Conservation (phyloP, 2,329 filamentous ascomycete genomes). For the Trichoderma sp. region DNA sequence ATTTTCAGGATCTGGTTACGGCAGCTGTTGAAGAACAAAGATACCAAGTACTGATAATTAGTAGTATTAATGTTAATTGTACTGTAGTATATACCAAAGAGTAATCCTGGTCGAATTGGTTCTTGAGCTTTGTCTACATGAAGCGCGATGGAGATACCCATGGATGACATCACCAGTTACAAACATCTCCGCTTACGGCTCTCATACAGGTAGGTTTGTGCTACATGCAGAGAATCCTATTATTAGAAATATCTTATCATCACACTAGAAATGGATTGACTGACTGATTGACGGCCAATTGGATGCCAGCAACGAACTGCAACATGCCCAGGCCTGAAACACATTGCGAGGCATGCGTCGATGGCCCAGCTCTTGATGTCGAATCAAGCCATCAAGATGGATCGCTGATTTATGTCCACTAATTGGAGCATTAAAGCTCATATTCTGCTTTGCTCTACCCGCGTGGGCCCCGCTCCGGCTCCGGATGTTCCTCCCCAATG, state of each 20-base stretch:
- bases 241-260: background rate
- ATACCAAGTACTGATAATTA: background rate
- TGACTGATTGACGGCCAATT: background rate
- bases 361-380: background rate
- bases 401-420: background rate
- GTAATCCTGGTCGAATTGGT: background rate
- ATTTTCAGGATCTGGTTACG: background rate
- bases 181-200: background rate
- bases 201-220: background rate
- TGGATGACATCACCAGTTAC: conserved; percentile 13
- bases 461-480: background rate
- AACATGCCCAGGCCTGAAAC: background rate
- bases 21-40: background rate
- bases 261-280: too few species aligned
- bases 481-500: background rate
- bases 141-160: background rate
- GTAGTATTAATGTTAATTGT: background rate
- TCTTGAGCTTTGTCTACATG: background rate
- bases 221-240: background rate
- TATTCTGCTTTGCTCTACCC: background rate
- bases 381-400: conserved; percentile 4
- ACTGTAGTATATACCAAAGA: background rate
- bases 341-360: conserved; percentile 10
- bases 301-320: background rate
- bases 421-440: background rate